Evolutionary conservation across 2,329 filamentous ascomycete species (phyloP), one percentile per base, ranked within the genome.

Genomic region (Claviceps fusiformis): DNA sequence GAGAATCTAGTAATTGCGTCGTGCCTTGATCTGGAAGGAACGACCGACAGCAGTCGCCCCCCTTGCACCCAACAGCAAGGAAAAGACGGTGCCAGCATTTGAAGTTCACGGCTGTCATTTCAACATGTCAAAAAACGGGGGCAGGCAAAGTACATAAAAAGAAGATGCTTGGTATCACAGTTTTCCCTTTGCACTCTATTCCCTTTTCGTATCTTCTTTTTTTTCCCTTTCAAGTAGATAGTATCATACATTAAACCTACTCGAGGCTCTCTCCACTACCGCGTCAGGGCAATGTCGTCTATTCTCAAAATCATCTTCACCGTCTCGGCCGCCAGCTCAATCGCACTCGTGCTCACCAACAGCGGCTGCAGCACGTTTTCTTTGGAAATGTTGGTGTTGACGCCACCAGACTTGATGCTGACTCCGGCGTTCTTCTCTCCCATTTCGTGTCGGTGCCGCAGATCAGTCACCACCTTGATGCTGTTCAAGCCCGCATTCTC

Each of bases 401-500:
- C 93, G 57, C 93, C 93, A 45, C 93, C 92, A 60, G 88, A 92
- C 79, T 95, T 93, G 78, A 98, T 97, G 75, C 91, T 96, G 60
- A 98, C 91, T 64, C 93, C 95, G 1, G 95, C 93, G 65, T 95
- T 95, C 75, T 86, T 86, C 80, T 97, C 91, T 55, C 92, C 93
- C 72, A 91, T 85, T 63, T 93, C 93, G 73, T 98, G 93, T 65
- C 91, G 83, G 73, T 95, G 90, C 67, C 93, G 82, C 66, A 98
- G 75, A 65, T 97, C 93, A 31, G 93, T 98, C 50, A 98, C 93
- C 33, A 98, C 93, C 75, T 95, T 95, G 79, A 98, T 98, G 70
- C 88, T 92, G 79, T 98, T 98, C 60, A 98, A 78, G 52, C 93
- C 93, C 0, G 93, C 93, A 64, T 98, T 98, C 75, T 98, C 93